Base-by-base conservation (phyloP, 2,329 filamentous ascomycete genomes). In the Diaporthe ilicicola region DNA sequence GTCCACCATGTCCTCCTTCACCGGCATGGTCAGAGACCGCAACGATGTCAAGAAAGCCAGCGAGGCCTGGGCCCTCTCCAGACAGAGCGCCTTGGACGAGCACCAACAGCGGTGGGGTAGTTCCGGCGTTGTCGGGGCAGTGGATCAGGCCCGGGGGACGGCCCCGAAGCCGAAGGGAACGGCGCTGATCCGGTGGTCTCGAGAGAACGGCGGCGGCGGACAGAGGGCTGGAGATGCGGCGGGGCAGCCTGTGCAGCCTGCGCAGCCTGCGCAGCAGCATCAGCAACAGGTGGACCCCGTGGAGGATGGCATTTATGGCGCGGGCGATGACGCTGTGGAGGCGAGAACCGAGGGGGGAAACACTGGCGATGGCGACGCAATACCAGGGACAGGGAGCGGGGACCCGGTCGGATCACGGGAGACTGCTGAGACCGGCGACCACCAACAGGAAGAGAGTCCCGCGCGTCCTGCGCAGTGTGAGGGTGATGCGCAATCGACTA, bases 31-130 rank as follows among this genome's bases (percentile, higher is more conserved):
- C 44, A 37, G 22, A 15, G 69, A 73, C 34, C 69, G 71, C 37
- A 59, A 61, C 24, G 50, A 59, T 42, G 27, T 65, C 19, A 27
- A 44, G n/a, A 59, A 50, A 46, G 71, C 64, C 22, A 44, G 22
- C 32, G 15, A 50, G 39, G 71, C 51, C 22, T 73, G 69, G 92
- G 22, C 24, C 1, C 10, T 29, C 27, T 48, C 54, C n/a, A 46
- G 29, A 22, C 9, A 66, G 51, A n/a, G 54, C 22, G 59, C 32
- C 5, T 37, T 66, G 19, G 55, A 34, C 44, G 55, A 48, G 29
- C 54, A 67, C 8, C 32, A 44, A 7, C 17, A 13, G 10, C 54
- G 22, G 39, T 71, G 71, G 64, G 42, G 67, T 6, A n/a, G 22
- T 8, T 19, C 48, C 17, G 70, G 70, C 50, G 29, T 64, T 22